Evolutionary conservation across 164 flowering plant genomes (phyloP).

Genomic region (Hamamelis virginiana): DNA sequence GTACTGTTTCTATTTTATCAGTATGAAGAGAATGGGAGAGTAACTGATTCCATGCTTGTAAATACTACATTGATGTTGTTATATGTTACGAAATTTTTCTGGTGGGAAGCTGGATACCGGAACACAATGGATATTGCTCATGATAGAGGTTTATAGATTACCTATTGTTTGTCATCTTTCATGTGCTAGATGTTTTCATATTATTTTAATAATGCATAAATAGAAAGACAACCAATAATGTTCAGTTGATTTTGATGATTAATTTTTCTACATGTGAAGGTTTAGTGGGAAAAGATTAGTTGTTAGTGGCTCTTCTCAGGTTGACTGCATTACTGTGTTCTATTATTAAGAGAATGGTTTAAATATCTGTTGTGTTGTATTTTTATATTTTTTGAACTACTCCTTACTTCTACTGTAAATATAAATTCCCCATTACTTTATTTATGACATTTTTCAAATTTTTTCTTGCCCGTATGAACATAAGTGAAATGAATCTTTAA

Average conservation of each 20-base stretch:
- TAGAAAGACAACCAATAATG: neutral
- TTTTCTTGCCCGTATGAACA: too few relatives aligned
- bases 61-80: conserved; percentile 82
- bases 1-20: conserved; percentile 25
- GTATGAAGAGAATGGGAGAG: conserved; percentile 80
- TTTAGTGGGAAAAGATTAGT: neutral
- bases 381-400: too few relatives aligned
- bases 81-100: conserved; percentile 88
- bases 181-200: neutral
- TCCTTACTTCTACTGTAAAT: too few relatives aligned
- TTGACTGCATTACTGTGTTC: neutral
- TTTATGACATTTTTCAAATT: too few relatives aligned
- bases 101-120: conserved; percentile 99
- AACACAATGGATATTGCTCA: conserved; percentile 99
- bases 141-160: conserved; percentile 75
- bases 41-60: conserved; percentile 92
- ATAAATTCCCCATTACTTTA: too few relatives aligned
- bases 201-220: neutral
- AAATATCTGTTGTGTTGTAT: too few relatives aligned
- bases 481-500: too few relatives aligned
- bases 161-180: neutral
- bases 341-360: neutral
- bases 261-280: neutral
- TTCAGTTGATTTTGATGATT: neutral
- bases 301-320: neutral